Evolutionary conservation across 2,329 filamentous ascomycete genomes (phyloP), one percentile per base, ranked within the genome.

Genomic region (Aspergillus fumigatiaffinis): DNA sequence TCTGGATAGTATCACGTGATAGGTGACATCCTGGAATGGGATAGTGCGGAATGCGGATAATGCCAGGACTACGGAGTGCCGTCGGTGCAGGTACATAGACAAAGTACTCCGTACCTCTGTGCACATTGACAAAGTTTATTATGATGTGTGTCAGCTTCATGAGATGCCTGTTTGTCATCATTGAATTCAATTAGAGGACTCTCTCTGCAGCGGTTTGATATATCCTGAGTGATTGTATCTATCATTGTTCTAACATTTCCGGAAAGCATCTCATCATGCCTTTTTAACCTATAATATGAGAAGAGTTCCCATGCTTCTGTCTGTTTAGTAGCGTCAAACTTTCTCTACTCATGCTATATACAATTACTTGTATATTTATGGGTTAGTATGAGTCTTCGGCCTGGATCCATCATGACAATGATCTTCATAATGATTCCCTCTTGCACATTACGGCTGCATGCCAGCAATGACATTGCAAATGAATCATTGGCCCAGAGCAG

Each of bases 1-100:
- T 25, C 10, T 26, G 44, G 44, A 26, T 47, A 23, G 12, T 25
- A 7, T 47, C 44, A 47, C 44, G 44, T 47, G 44, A 17, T 23
- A 14, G 2, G 0, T 4, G 4, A 3, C 4, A 2, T 25, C 44
- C 23, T 10, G 1, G 14, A n/a, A 17, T 3, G 23, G 44, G 1
- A 47, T 47, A 47, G 44, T 47, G 44, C 32, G 32, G 32, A 7
- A 35, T 17, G 14, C 32, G 32, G 14, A 35, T 17, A 38, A 38
- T 6, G 32, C 32, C 32, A 38, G 17, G 32, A 17, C 14, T 38
- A 38, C 32, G 14, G 14, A 7, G 5, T 17, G 32, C 14, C 32
- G 7, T 38, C 1, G 14, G 4, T 7, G 14, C 32, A 38, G 32
- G 32, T 38, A 17, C 32, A 7, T 17, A 17, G 32, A 1, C 0